These are phyloP conservation scores for Curvularia sp. DNA, from an alignment of 2,329 filamentous ascomycete species.

Conservation along the genomic window DNA sequence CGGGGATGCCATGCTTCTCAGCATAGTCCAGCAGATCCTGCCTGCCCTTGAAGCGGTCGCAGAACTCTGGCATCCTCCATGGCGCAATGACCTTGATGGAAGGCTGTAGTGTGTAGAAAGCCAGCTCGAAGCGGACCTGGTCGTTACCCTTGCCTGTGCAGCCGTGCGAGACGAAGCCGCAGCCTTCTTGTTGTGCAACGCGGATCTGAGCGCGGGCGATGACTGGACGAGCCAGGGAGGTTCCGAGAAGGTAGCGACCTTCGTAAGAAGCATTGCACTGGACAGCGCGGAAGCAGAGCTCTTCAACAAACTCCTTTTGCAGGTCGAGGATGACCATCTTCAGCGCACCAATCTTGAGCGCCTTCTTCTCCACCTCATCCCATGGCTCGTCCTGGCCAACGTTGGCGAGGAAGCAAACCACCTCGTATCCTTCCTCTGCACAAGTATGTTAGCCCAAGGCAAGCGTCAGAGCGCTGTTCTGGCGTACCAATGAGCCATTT, in stretches of 20 bases:
- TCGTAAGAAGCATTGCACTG: constrained; percentile 70
- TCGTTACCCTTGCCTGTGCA: constrained; percentile 62
- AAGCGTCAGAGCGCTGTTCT: neutral
- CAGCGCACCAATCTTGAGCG: constrained; percentile 70
- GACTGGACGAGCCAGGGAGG: constrained; percentile 71
- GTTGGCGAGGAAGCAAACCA: constrained; percentile 65
- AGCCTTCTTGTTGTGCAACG: constrained; percentile 69
- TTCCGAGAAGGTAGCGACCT: constrained; percentile 62
- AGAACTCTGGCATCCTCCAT: constrained; percentile 74
- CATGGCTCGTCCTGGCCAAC: constrained; percentile 67
- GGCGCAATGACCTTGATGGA: constrained; percentile 76
- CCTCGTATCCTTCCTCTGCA: constrained; percentile 63
- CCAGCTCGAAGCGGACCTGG: constrained; percentile 70
- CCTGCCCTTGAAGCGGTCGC: constrained; percentile 73
- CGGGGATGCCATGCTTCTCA: constrained; percentile 69
- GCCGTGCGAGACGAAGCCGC: constrained; percentile 58
- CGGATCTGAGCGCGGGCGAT: constrained; percentile 72
- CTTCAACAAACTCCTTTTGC: constrained; percentile 76
- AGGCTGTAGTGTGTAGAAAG: constrained; percentile 68
- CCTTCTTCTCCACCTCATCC: constrained; percentile 71
- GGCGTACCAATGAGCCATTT: constrained; percentile 47
- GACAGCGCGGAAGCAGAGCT: constrained; percentile 80
- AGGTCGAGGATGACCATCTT: constrained; percentile 70
- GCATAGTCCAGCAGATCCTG: constrained; percentile 77
- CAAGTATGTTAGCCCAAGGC: constrained; percentile 14